phyloP scores from a whole-genome alignment of 192 early-diverging fungal species.

The Podila minutissima region DNA sequence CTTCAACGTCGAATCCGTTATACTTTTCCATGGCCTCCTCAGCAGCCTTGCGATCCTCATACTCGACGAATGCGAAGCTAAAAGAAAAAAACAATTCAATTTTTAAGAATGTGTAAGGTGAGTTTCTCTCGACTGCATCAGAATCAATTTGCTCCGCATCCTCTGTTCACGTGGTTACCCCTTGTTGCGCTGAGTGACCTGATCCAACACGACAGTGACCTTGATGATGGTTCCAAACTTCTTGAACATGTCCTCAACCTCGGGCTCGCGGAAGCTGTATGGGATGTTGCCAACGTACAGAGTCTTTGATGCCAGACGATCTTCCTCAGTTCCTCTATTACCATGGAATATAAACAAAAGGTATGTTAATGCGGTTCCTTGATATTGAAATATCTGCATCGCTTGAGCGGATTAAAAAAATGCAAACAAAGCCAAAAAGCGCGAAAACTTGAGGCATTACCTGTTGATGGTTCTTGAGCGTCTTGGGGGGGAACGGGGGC shows the following conservation, averaged over 20 bases:
- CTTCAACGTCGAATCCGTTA: conserved; percentile 66
- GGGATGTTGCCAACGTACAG: conserved; percentile 83
- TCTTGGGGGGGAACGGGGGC: conserved; percentile 58
- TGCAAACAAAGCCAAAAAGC: not conserved
- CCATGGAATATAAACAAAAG: not conserved
- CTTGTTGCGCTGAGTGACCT: conserved; percentile 80
- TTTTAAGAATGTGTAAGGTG: not conserved
- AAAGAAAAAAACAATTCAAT: not conserved
- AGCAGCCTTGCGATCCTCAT: conserved; percentile 72
- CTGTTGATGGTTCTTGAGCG: conserved; percentile 57
- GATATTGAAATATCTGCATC: conserved; percentile 11
- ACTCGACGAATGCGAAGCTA: conserved; percentile 84
- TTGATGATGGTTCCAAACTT: conserved; percentile 72
- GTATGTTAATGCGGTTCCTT: not conserved
- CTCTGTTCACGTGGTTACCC: conserved; percentile 57
- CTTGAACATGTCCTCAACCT: conserved; percentile 80
- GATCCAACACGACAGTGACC: conserved; percentile 79
- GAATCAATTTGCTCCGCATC: not conserved
- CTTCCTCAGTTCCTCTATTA: conserved; percentile 72
- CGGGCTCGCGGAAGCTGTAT: conserved; percentile 74
- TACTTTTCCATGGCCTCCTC: conserved; percentile 73
- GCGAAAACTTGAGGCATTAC: conserved; percentile 21
- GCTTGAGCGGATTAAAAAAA: not conserved
- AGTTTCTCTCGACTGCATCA: not conserved
- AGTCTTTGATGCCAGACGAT: conserved; percentile 68